Evolutionary conservation across 805 yeast genomes (phyloP), one percentile per base, ranked within the genome.

Genomic region (Yamadazyma nakazawae): DNA sequence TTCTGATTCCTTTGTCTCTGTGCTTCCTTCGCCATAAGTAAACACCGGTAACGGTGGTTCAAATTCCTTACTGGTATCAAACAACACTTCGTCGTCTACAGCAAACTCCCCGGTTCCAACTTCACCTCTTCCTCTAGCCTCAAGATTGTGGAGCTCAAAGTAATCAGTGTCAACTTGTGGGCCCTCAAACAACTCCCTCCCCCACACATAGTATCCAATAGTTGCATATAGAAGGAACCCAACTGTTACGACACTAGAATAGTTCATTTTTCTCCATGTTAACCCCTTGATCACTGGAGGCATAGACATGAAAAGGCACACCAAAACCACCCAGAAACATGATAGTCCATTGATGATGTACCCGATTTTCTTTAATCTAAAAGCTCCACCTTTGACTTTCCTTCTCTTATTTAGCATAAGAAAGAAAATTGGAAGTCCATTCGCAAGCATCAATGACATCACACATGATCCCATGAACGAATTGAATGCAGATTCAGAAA

Each of bases 381-480:
- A 81, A 0, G 84, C 81, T 0, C 89, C 81, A 37, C 89, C 88
- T 54, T 78, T 75, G 30, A 86, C 72, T 48, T 83, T 82, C 40
- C 68, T 64, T 46, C 94, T 65, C 45, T 78, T 79, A 49, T 83
- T 78, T 19, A 84, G 58, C 58, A 86, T 58, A 3, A 81, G 76
- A n/a, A 82, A 72, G 0, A 83, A 54, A 21, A 87, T 82, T 2
- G 96, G 96, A 13, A 88, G 80, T 2, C 89, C 82, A 50, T 88
- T 84, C 2, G 94, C 88, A 26, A 85, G 71, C 42, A 89, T 82
- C 48, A 88, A 67, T 2, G 89, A 78, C 17, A 87, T 75, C 2
- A 88, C 94, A 9, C 92, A 83, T 14, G 91, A 83, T 0, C 95
- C 94, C 68, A 87, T 80, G 62, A 88, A 87, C 3, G 95, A 90